Evolutionary conservation across 352 stramenopile genomes (phyloP).

Genomic region (Phytophthora pini): DNA sequence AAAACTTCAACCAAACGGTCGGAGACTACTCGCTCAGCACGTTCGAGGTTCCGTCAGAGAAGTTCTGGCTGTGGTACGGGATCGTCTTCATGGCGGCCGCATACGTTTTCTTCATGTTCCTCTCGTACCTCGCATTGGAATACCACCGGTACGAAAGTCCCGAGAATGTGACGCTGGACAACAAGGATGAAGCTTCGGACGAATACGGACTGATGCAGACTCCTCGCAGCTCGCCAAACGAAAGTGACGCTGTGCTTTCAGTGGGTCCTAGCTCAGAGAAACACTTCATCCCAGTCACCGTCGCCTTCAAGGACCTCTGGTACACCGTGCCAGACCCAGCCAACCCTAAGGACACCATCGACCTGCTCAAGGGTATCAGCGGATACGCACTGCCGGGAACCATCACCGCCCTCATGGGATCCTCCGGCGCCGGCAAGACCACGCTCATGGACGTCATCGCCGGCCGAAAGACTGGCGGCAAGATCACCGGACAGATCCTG

Average conservation of each 20-base stretch:
- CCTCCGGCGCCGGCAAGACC: slow-evolving; percentile 23
- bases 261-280: slow-evolving; percentile 5
- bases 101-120: slow-evolving; percentile 33
- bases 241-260: background rate
- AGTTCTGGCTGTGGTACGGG: slow-evolving; percentile 33
- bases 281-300: slow-evolving; percentile 20
- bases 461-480: slow-evolving; percentile 25
- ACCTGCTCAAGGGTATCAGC: slow-evolving; percentile 27
- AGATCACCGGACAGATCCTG: slow-evolving; percentile 16
- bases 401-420: slow-evolving; percentile 29
- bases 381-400: slow-evolving; percentile 22
- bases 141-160: slow-evolving; percentile 23
- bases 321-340: slow-evolving; percentile 21
- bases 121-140: slow-evolving; percentile 29
- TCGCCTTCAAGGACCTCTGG: slow-evolving; percentile 28
- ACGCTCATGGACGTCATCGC: slow-evolving; percentile 33
- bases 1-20: slow-evolving; percentile 18
- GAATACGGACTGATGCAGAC: slow-evolving; percentile 15
- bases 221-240: slow-evolving; percentile 3
- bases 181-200: background rate
- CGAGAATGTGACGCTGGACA: slow-evolving; percentile 27
- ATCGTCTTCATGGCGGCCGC: slow-evolving; percentile 16
- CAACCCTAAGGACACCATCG: slow-evolving; percentile 29
- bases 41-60: slow-evolving; percentile 25
- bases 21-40: slow-evolving; percentile 24